Base-by-base conservation (phyloP, 2,329 filamentous ascomycete species). In the Chaetothyriales sp. region DNA sequence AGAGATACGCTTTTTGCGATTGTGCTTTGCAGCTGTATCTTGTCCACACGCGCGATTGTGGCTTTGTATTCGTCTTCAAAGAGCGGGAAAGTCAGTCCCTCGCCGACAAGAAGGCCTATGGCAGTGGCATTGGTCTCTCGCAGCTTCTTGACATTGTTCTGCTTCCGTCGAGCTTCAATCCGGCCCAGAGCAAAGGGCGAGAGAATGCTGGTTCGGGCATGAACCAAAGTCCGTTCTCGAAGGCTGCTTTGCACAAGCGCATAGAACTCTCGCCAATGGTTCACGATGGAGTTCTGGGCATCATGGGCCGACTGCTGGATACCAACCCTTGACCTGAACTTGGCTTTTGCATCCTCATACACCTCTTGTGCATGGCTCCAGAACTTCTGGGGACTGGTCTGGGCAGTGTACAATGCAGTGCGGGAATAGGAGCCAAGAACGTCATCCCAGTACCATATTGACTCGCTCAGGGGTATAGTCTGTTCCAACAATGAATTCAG, bases 391-490 rank as follows among this genome's bases (percentile, higher is more conserved):
- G 92, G 92, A 0, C 83, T 86, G 0, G 83, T 95, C 66, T 98
- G 92, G 7, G 93, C 69, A 12, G 86, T 83, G 66, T 95, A 95
- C 2, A 95, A 65, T 28, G 80, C 83, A 57, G 85, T 89, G 61
- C 83, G 86, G 47, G 79, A 75, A 59, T 86, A 83, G 0, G 86
- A 93, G 8, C 79, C 78, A 26, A 95, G 70, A 1, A 95, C 77
- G 58, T 92, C 84, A 62, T 95, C 86, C 92, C 92, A 98, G 65
- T 96, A 96, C 80, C 84, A 89, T 20, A 95, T 82, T 59, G 95
- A 88, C 57, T 95, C 82, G 60, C 81, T 85, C 18, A 98, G 68
- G 0, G 83, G 83, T 9, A 90, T 80, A 9, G 88, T 93, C 60
- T 92, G 84, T 50, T 90, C 83, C 9, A 95, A 69, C 2, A 96